Conservation (phyloP, 257 asterid species). For the Penstemon eatonii region DNA sequence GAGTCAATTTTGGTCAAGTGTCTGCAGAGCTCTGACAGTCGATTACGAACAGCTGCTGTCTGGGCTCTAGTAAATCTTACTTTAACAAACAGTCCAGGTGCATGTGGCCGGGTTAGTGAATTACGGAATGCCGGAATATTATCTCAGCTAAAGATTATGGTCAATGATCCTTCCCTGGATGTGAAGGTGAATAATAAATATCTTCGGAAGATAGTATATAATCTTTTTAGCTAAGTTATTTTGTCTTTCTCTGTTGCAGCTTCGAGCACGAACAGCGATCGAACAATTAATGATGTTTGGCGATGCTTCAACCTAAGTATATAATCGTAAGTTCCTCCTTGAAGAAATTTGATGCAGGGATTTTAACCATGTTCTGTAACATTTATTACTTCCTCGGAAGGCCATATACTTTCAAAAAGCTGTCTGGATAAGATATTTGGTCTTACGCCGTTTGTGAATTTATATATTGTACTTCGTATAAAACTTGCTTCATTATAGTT, state of each 20-base stretch:
- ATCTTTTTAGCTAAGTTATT: slow-evolving; percentile 23
- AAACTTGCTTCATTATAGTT: too few species aligned
- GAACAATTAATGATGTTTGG: slow-evolving; percentile 56
- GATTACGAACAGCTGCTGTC: slow-evolving; percentile 67
- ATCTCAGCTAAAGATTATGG: slow-evolving; percentile 66
- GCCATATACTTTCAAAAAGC: slow-evolving; percentile 14
- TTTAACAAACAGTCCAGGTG: slow-evolving; percentile 65
- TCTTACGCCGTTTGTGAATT: background rate
- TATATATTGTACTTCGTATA: too few species aligned
- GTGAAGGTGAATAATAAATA: slow-evolving; percentile 58
- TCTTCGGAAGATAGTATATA: slow-evolving; percentile 19
- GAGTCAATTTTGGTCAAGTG: slow-evolving; percentile 54
- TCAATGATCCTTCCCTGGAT: slow-evolving; percentile 83
- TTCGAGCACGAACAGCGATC: slow-evolving; percentile 62
- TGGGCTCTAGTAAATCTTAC: slow-evolving; percentile 87
- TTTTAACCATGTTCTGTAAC: slow-evolving; percentile 33
- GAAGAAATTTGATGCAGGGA: slow-evolving; percentile 27
- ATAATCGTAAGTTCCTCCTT: slow-evolving; percentile 24
- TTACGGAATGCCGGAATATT: slow-evolving; percentile 61
- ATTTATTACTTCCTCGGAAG: slow-evolving; percentile 22
- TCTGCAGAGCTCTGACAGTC: slow-evolving; percentile 71
- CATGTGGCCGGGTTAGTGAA: slow-evolving; percentile 51
- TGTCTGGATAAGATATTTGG: slow-evolving; percentile 16
- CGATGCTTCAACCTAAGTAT: slow-evolving; percentile 48
- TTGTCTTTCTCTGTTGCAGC: slow-evolving; percentile 48